A percentile compares a stretch with the other conserved stretches of the same genome.
Conservation (phyloP, 352 stramenopile species). For the Globisporangium yorkense region DNA sequence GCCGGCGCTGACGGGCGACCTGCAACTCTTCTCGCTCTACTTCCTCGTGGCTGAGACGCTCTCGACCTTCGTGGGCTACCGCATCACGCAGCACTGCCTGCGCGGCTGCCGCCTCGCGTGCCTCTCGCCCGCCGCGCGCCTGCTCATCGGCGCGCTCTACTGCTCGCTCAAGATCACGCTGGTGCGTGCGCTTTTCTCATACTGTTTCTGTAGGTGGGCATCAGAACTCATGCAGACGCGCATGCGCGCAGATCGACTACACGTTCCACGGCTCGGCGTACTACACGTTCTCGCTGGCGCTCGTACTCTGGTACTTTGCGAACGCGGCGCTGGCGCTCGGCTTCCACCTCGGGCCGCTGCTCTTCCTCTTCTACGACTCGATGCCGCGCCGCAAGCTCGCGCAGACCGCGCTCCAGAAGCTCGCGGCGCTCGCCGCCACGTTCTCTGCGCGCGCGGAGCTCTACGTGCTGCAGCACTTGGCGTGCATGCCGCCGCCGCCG, state of each 20-base stretch:
- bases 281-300: constrained; percentile 50
- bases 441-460: constrained; percentile 39
- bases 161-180: constrained; percentile 72
- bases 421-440: constrained; percentile 27
- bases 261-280: constrained; percentile 73
- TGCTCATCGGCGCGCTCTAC: constrained; percentile 69
- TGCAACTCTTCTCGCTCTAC: constrained; percentile 74
- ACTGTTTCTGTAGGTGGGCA: constrained; percentile 2
- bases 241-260: constrained; percentile 52
- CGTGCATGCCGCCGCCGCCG: constrained; percentile 26
- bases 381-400: constrained; percentile 52
- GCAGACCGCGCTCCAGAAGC: constrained; percentile 38
- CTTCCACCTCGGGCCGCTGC: constrained; percentile 71
- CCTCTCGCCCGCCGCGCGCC: constrained; percentile 50
- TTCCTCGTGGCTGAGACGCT: constrained; percentile 71
- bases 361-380: constrained; percentile 78
- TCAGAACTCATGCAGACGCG: too few relatives aligned
- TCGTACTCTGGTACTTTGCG: constrained; percentile 63
- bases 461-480: constrained; percentile 50
- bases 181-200: constrained; percentile 19
- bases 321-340: constrained; percentile 63
- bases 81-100: constrained; percentile 76
- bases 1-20: constrained; percentile 16
- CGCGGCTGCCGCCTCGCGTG: constrained; percentile 58
- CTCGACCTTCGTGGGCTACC: constrained; percentile 73